Percentiles rank a stretch among this genome's conserved stretches.
Evolutionary conservation across 1,139 yeast genomes (phyloP).

Genomic region (Yamadazyma mexicana): DNA sequence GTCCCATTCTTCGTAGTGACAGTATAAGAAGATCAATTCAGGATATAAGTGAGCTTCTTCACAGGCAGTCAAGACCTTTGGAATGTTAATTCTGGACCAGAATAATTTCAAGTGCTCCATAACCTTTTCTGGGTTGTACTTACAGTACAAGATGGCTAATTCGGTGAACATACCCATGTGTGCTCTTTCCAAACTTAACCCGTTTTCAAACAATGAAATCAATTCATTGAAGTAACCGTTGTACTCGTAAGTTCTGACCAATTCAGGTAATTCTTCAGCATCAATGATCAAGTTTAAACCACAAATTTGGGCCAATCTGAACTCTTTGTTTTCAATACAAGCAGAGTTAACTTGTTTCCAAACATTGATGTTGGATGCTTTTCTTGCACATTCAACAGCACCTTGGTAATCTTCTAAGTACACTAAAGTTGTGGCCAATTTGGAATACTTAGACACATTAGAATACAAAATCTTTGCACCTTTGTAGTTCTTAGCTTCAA

Average conservation of each 20-base stretch:
- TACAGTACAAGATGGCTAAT: conserved; percentile 85
- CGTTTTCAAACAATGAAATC: conserved; percentile 90
- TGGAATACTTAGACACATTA: conserved; percentile 89
- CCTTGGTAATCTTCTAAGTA: conserved; percentile 89
- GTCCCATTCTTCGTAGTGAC: conserved; percentile 99
- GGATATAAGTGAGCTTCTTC: conserved; percentile 96
- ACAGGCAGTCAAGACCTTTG: conserved; percentile 93
- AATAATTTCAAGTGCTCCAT: conserved; percentile 96
- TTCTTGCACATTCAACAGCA: conserved; percentile 98
- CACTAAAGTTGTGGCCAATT: conserved; percentile 92
- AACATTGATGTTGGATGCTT: conserved; percentile 89
- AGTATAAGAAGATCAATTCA: conserved; percentile 91
- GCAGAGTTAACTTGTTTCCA: conserved; percentile 99
- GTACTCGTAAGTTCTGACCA: conserved; percentile 83
- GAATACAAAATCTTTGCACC: conserved; percentile 90
- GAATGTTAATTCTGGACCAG: conserved; percentile 98
- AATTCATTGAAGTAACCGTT: conserved; percentile 92
- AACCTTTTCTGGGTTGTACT: conserved; percentile 86
- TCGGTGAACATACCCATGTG: conserved; percentile 99
- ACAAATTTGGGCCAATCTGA: conserved; percentile 96
- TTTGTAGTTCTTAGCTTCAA: conserved; percentile 78
- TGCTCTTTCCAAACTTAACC: conserved; percentile 95
- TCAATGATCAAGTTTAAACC: conserved; percentile 95
- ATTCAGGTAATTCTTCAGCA: conserved; percentile 93
- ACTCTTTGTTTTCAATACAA: conserved; percentile 92